Conservation (phyloP, 2,329 filamentous ascomycete species). For the Cordyceps fumosorosea region DNA sequence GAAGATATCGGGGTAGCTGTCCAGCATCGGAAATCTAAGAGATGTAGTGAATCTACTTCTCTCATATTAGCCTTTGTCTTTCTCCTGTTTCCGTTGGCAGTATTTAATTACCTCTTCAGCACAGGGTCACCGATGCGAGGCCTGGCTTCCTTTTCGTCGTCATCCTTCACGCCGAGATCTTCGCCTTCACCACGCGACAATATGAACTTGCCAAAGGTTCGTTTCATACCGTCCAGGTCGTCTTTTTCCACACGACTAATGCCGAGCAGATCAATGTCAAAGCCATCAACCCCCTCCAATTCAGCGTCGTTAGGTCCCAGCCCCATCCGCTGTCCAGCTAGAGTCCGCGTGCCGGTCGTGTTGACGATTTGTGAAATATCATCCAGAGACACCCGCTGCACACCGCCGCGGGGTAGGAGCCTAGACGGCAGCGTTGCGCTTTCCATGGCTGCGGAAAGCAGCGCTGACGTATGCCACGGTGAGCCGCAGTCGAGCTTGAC, state of each 20-base stretch:
- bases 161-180: neutral
- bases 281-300: constrained; percentile 21
- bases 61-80: neutral
- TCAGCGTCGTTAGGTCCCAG: constrained; percentile 33
- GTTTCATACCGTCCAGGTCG: constrained; percentile 6
- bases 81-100: neutral
- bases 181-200: constrained; percentile 6
- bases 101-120: constrained; percentile 6
- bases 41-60: constrained; percentile 36
- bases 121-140: constrained; percentile 15
- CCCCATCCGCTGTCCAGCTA: constrained; percentile 68
- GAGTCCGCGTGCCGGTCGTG: constrained; percentile 68
- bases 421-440: constrained; percentile 71
- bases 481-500: constrained; percentile 57
- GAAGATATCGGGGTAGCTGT: constrained; percentile 80
- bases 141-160: constrained; percentile 9
- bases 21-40: constrained; percentile 67
- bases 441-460: constrained; percentile 72
- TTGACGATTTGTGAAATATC: constrained; percentile 63
- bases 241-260: constrained; percentile 14
- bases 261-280: constrained; percentile 26
- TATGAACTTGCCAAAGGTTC: constrained; percentile 15
- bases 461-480: constrained; percentile 72
- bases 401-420: constrained; percentile 41
- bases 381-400: constrained; percentile 43